Evolutionary conservation across 75 land plant species (phyloP).

Genomic region (Selaginella tamariscina): DNA sequence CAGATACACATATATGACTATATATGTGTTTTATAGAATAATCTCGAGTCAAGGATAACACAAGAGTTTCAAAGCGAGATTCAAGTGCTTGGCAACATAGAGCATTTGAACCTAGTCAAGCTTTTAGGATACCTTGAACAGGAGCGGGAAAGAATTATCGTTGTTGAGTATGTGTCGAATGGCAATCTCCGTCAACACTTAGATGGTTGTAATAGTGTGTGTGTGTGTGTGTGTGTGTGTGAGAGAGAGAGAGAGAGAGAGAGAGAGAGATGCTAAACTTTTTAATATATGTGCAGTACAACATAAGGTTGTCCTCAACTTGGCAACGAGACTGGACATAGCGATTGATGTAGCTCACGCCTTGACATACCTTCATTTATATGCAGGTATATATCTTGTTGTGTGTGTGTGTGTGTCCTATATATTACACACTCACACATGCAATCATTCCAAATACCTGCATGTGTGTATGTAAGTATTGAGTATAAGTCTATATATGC

Average conservation of each 20-base stretch:
- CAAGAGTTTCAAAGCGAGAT: conserved; percentile 54
- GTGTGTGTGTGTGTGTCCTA: too few species aligned
- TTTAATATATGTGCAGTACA: conserved; percentile 46
- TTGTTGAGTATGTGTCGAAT: conserved; percentile 61
- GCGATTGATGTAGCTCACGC: conserved; percentile 93
- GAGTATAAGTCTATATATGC: too few species aligned
- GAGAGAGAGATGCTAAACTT: too few species aligned
- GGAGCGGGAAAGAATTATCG: conserved; percentile 34
- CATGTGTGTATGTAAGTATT: too few species aligned
- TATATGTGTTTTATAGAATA: conserved; percentile 11
- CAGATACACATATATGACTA: too few species aligned
- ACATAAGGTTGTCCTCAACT: conserved; percentile 50
- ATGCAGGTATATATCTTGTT: too few species aligned
- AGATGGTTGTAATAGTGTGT: conserved; percentile 45
- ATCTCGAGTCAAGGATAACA: conserved; percentile 15
- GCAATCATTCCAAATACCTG: too few species aligned
- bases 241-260: too few species aligned
- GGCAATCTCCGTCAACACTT: conserved; percentile 66
- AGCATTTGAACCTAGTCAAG: conserved; percentile 61
- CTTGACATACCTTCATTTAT: conserved; percentile 80
- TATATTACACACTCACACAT: too few species aligned
- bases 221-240: too few species aligned
- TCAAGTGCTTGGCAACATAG: conserved; percentile 38
- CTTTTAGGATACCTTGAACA: conserved; percentile 53
- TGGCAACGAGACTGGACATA: conserved; percentile 63